Conservation (phyloP, 495 filamentous ascomycete genomes). For the Podospora appendiculata region DNA sequence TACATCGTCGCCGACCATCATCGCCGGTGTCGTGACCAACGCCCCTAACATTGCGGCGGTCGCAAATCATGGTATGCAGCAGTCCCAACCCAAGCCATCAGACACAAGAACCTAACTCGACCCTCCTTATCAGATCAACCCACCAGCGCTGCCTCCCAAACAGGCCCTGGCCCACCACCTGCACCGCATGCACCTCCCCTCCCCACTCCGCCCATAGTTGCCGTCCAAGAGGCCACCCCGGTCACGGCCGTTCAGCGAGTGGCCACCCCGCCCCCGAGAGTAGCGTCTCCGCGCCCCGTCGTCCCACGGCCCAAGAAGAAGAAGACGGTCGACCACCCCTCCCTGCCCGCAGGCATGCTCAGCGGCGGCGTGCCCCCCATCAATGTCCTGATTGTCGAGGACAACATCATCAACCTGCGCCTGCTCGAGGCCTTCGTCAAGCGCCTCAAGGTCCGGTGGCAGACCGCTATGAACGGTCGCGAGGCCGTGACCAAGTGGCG, state of each 20-base stretch:
- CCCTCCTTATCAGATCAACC: slow-evolving; percentile 43
- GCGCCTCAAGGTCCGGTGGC: slow-evolving; percentile 93
- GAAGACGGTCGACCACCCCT: slow-evolving; percentile 41
- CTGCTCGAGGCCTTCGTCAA: slow-evolving; percentile 95
- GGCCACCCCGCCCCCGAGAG: slow-evolving; percentile 53
- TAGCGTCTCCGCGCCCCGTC: slow-evolving; percentile 48
- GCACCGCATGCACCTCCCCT: slow-evolving; percentile 44
- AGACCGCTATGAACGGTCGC: slow-evolving; percentile 87
- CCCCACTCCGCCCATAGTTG: slow-evolving; percentile 41
- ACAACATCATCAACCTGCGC: slow-evolving; percentile 94
- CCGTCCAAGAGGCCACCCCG: slow-evolving; percentile 25
- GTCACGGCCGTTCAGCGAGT: slow-evolving; percentile 11
- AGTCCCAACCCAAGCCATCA: slow-evolving; percentile 30
- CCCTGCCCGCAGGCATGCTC: slow-evolving; percentile 57
- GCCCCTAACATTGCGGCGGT: slow-evolving; percentile 10
- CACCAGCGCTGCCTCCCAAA: neutral
- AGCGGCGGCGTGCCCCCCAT: slow-evolving; percentile 88
- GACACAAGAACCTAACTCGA: slow-evolving; percentile 23
- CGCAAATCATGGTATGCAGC: slow-evolving; percentile 23
- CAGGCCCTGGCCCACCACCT: slow-evolving; percentile 10
- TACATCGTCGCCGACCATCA: slow-evolving; percentile 73
- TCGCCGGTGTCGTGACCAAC: slow-evolving; percentile 26
- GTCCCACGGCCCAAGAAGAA: slow-evolving; percentile 45
- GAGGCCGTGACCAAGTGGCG: slow-evolving; percentile 92
- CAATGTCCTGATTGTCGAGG: slow-evolving; percentile 95